These are phyloP conservation scores for Suillus hirtellus DNA, from an alignment of 768 basidiomycete species.

Conservation along the genomic window DNA sequence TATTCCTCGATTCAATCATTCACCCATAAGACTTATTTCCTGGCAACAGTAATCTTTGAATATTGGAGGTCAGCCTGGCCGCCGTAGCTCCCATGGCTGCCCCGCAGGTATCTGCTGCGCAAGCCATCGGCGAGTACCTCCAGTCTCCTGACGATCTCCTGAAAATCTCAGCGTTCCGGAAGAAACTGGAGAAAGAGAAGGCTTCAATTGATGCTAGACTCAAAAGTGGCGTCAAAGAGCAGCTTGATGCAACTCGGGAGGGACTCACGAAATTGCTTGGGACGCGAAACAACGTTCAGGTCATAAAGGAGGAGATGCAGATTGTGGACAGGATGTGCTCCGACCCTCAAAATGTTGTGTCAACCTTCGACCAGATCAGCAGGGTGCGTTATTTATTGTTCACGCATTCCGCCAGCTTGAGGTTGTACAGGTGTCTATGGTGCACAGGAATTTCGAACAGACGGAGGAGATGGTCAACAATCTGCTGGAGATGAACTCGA, in stretches of 20 bases:
- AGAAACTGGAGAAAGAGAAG: slow-evolving; percentile 96
- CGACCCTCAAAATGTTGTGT: slow-evolving; percentile 73
- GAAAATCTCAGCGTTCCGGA: slow-evolving; percentile 85
- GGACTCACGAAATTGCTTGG: slow-evolving; percentile 80
- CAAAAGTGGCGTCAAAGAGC: slow-evolving; percentile 89
- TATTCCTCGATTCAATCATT: neutral
- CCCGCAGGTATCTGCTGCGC: slow-evolving; percentile 70
- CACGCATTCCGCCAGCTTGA: neutral
- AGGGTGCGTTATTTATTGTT: slow-evolving; percentile 54
- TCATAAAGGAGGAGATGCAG: slow-evolving; percentile 84
- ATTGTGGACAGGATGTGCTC: slow-evolving; percentile 73
- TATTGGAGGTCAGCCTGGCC: neutral
- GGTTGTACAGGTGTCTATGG: slow-evolving; percentile 84
- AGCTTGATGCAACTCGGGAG: slow-evolving; percentile 86
- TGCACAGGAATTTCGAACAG: slow-evolving; percentile 92
- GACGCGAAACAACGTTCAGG: slow-evolving; percentile 75
- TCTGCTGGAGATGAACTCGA: slow-evolving; percentile 87
- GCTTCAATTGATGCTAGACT: slow-evolving; percentile 89
- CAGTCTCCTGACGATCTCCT: slow-evolving; percentile 92
- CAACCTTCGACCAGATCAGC: slow-evolving; percentile 95
- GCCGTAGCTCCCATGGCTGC: slow-evolving; percentile 28
- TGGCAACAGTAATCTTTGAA: neutral
- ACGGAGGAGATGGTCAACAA: slow-evolving; percentile 96
- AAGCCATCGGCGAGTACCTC: slow-evolving; percentile 85
- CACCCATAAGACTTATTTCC: neutral